Conservation (phyloP, 768 basidiomycete genomes). For the Tylopilus subfusipes region DNA sequence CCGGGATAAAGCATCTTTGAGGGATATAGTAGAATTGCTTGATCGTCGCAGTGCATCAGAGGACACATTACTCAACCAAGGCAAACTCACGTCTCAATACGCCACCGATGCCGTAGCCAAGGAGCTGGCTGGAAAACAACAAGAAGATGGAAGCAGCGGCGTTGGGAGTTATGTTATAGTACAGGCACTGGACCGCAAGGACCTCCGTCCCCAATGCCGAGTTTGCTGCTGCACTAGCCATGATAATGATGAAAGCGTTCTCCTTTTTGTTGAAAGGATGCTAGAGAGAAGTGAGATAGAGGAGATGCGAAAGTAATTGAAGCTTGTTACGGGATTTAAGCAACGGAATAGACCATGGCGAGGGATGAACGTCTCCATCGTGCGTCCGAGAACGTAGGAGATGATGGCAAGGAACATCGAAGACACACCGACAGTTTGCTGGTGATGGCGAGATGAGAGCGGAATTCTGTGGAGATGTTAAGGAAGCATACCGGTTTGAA, state of each 20-base stretch:
- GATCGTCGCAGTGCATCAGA: constrained; percentile 1
- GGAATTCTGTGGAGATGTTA: neutral
- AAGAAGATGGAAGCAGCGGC: constrained; percentile 43
- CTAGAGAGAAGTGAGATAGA: constrained; percentile 26
- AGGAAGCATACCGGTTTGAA: constrained; percentile 46
- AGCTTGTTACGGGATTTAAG: constrained; percentile 45
- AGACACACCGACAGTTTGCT: constrained; percentile 53
- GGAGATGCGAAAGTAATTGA: neutral
- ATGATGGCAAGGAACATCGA: constrained; percentile 53
- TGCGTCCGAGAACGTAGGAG: constrained; percentile 48
- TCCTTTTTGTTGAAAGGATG: constrained; percentile 60
- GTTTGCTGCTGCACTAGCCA: constrained; percentile 54
- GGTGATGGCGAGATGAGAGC: neutral
- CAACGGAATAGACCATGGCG: constrained; percentile 43
- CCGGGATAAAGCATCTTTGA: constrained; percentile 43
- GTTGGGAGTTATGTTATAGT: constrained; percentile 51
- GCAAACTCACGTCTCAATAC: constrained; percentile 41
- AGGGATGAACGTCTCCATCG: constrained; percentile 45
- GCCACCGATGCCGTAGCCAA: constrained; percentile 55
- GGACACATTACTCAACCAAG: neutral
- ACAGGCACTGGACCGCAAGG: constrained; percentile 51
- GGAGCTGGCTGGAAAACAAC: constrained; percentile 32
- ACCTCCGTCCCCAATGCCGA: constrained; percentile 53
- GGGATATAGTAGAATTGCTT: constrained; percentile 38
- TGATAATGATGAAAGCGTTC: constrained; percentile 55